phyloP scores from a whole-genome alignment of 139 green algal species.

The Micromonas pusilla region DNA sequence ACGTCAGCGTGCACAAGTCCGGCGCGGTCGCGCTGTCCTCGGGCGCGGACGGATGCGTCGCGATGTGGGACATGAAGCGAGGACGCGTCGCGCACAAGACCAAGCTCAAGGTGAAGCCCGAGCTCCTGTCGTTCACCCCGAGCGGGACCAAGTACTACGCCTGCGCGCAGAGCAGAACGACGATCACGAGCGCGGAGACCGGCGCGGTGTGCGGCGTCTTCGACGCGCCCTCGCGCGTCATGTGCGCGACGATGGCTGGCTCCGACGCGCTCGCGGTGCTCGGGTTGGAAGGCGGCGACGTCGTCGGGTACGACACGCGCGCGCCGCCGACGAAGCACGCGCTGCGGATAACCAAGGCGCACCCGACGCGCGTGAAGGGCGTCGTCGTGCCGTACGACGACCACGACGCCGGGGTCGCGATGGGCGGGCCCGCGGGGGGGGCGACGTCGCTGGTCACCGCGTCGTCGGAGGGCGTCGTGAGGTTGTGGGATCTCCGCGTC shows the following conservation, averaged over 20 bases:
- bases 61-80: slow-evolving; percentile 19
- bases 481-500: slow-evolving; percentile 3
- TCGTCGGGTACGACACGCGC: slow-evolving; percentile 5
- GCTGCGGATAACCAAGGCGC: neutral
- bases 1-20: neutral
- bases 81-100: slow-evolving; percentile 17
- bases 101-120: neutral
- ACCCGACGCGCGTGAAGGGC: neutral
- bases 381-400: neutral
- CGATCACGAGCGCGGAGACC: neutral
- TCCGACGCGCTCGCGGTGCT: neutral
- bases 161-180: neutral
- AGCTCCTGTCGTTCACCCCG: slow-evolving; percentile 9
- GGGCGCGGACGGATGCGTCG: neutral
- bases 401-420: neutral
- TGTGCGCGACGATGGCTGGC: neutral
- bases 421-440: neutral
- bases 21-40: neutral
- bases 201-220: neutral
- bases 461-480: neutral
- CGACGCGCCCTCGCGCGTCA: neutral
- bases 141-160: neutral
- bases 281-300: slow-evolving; percentile 21
- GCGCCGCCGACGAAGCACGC: neutral
- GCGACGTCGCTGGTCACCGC: neutral